Percentiles rank a stretch among this genome's conserved stretches.
These are phyloP conservation scores for Stephanodiscus minutulus DNA, from an alignment of 108 stramenopile species.

Conservation along the genomic window DNA sequence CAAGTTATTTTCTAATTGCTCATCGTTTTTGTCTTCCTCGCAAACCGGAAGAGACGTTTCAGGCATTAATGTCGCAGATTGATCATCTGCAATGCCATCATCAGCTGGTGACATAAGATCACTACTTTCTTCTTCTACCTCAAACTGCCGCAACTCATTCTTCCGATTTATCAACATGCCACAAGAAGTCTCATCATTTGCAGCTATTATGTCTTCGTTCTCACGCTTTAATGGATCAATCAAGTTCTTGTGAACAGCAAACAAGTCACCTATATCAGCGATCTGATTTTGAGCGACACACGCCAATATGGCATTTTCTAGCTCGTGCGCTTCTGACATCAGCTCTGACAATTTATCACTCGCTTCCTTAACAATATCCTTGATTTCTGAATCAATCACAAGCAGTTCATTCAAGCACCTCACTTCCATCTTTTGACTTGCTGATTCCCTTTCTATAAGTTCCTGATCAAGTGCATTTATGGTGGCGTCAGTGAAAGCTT, in stretches of 20 bases:
- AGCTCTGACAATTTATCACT: conserved; percentile 23
- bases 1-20: not conserved
- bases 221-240: not conserved
- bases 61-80: not conserved
- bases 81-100: not conserved
- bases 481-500: conserved; percentile 52
- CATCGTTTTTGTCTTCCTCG: not conserved
- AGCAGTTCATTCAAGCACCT: conserved; percentile 52
- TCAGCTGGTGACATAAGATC: not conserved
- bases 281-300: conserved; percentile 15
- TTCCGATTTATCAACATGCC: conserved; percentile 2
- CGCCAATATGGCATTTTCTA: conserved; percentile 24
- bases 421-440: conserved; percentile 48
- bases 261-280: not conserved
- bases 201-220: conserved; percentile 7
- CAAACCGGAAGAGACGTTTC: not conserved
- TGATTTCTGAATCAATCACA: conserved; percentile 39
- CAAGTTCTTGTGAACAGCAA: not conserved
- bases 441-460: conserved; percentile 37
- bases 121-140: conserved; percentile 1
- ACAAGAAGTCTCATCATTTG: conserved; percentile 32
- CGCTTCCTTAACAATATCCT: conserved; percentile 24
- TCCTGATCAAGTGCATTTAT: conserved; percentile 55
- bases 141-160: not conserved
- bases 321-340: conserved; percentile 25